Evolutionary conservation across 23 red algal species (phyloP), one percentile per base, ranked within the genome.

Genomic region (Chondrus crispus): DNA sequence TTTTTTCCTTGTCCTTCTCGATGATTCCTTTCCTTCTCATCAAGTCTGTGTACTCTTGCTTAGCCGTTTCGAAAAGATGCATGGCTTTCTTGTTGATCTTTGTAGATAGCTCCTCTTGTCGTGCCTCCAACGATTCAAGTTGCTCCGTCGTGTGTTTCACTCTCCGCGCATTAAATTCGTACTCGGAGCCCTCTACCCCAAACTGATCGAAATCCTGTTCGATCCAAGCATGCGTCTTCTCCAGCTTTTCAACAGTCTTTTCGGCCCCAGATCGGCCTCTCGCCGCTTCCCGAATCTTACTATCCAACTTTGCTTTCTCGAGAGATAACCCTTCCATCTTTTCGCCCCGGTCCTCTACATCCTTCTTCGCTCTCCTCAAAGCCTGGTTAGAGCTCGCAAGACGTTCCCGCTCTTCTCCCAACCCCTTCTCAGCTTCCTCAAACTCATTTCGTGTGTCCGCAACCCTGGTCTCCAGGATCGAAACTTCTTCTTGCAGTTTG

Each of bases 21-120:
- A 96, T 95, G 53, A 99, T 96, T 64, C 55, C 76, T 72, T 96
- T 99, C 86, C 96, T 99, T 28, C 82, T 89, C 80, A 94, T 79
- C 72, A 99, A 63, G 46, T 91, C 91, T 32, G 78, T 80, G 72
- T 96, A 96, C 77, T 99, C 97, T 44, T 96, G 87, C 45, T 99
- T 95, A 1, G 97, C 94, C 28, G 93, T 94, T 87, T 99, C 97
- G 43, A 96, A 96, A 81, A 96, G 63, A 30, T 89, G 80, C 88
- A 96, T 92, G 3, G 93, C 97, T 37, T 93, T 93, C 49, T 87
- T 92, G 74, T 99, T 99, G 22, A 99, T 91, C 44, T 87, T 83
- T 73, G 78, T 96, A 33, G 44, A 64, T 46, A 96, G 45, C 9
- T 53, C 33, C 11, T 87, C 88, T 51, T 95, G 93, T 78, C 74